phyloP scores from a whole-genome alignment of 257 asterid species.

The Capsicum pubescens region DNA sequence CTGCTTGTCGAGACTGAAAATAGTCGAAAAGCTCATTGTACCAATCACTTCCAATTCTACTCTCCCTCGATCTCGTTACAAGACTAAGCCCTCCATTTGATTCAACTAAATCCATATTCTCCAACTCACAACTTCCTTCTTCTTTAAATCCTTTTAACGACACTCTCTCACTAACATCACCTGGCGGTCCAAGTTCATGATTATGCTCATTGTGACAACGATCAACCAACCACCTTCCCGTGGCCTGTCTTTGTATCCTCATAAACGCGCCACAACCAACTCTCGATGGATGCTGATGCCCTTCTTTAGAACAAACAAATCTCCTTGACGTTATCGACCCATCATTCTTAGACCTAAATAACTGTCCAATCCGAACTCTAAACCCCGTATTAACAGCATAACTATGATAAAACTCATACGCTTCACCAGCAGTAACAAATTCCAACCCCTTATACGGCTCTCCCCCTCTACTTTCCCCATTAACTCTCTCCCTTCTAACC shows the following conservation, averaged over 20 bases:
- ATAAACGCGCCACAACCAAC: slow-evolving; percentile 96
- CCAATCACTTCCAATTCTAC: slow-evolving; percentile 67
- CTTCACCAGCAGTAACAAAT: slow-evolving; percentile 74
- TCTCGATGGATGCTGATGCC: slow-evolving; percentile 97
- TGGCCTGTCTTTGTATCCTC: slow-evolving; percentile 92
- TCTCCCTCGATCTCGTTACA: slow-evolving; percentile 61
- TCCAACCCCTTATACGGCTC: slow-evolving; percentile 89
- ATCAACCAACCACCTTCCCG: slow-evolving; percentile 87
- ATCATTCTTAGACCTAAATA: slow-evolving; percentile 88
- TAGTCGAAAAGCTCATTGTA: slow-evolving; percentile 72
- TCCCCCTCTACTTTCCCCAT: slow-evolving; percentile 47
- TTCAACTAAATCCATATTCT: slow-evolving; percentile 85
- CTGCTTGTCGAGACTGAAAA: slow-evolving; percentile 84
- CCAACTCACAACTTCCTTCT: slow-evolving; percentile 69
- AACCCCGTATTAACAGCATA: slow-evolving; percentile 76
- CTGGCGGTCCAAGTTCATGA: slow-evolving; percentile 59
- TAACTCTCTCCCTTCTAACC: slow-evolving; percentile 62
- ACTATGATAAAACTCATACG: slow-evolving; percentile 73
- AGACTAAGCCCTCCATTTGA: slow-evolving; percentile 83
- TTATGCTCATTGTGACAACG: slow-evolving; percentile 87
- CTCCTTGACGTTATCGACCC: slow-evolving; percentile 96
- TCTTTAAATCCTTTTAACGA: slow-evolving; percentile 58
- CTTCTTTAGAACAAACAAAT: slow-evolving; percentile 97
- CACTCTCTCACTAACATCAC: slow-evolving; percentile 52
- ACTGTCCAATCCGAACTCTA: slow-evolving; percentile 85